These are phyloP conservation scores for Melampsora americana DNA, from an alignment of 1,284 basidiomycete species.

Conservation along the genomic window DNA sequence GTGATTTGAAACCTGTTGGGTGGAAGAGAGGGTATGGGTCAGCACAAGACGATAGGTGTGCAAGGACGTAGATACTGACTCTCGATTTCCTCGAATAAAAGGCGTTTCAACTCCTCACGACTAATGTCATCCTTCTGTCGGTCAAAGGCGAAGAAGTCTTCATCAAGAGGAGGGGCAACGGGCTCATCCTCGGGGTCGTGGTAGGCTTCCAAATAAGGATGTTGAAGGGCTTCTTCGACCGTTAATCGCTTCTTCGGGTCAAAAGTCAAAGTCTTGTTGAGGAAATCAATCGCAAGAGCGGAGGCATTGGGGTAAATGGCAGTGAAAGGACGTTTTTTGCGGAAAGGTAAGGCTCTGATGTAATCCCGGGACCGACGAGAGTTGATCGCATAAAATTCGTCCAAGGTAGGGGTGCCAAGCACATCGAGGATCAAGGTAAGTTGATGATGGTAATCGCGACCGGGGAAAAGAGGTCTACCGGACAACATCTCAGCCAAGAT, in stretches of 20 bases:
- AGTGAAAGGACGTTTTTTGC: constrained; percentile 73
- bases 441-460: constrained; percentile 91
- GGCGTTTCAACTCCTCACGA: constrained; percentile 68
- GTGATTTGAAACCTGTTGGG: background rate
- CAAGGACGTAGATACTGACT: background rate
- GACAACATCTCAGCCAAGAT: constrained; percentile 95
- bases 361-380: constrained; percentile 81
- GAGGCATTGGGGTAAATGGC: constrained; percentile 81
- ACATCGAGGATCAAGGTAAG: constrained; percentile 84
- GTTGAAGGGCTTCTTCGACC: constrained; percentile 82
- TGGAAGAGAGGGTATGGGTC: background rate
- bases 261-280: constrained; percentile 69
- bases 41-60: background rate
- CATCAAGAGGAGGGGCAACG: constrained; percentile 78
- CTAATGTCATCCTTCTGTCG: constrained; percentile 89
- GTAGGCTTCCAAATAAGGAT: constrained; percentile 87
- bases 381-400: constrained; percentile 86
- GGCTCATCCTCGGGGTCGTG: constrained; percentile 62
- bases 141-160: constrained; percentile 92
- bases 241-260: constrained; percentile 90
- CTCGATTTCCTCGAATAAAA: constrained; percentile 40
- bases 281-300: constrained; percentile 80
- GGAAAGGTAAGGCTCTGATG: constrained; percentile 70
- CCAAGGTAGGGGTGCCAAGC: constrained; percentile 83
- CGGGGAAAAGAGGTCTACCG: constrained; percentile 89